Percentiles rank a stretch among this genome's conserved stretches.
These are phyloP conservation scores for Chaetomium sp. DNA, from an alignment of 2,329 filamentous ascomycete genomes.

Conservation along the genomic window DNA sequence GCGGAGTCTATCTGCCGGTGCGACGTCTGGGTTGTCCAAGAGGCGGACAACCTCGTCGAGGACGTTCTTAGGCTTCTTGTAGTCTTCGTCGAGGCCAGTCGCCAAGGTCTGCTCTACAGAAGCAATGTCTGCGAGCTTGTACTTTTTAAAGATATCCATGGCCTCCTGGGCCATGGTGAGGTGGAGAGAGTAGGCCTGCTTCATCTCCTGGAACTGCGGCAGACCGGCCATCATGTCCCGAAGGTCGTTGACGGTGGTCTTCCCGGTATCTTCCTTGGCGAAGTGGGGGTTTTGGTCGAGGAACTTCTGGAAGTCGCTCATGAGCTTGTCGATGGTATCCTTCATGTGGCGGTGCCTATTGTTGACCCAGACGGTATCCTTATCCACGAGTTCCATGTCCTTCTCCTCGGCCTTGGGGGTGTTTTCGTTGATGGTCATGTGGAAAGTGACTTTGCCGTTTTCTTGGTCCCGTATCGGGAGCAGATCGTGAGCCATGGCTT, in stretches of 20 bases:
- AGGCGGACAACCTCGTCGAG: conserved; percentile 82
- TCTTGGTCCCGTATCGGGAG: conserved; percentile 85
- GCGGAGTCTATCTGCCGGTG: conserved; percentile 73
- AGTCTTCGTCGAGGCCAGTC: conserved; percentile 91
- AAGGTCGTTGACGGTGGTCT: conserved; percentile 83
- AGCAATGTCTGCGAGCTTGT: conserved; percentile 84
- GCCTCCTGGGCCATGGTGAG: conserved; percentile 96
- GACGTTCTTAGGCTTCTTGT: conserved; percentile 85
- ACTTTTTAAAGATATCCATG: conserved; percentile 87
- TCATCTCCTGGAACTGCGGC: conserved; percentile 93
- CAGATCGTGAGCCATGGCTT: conserved; percentile 96
- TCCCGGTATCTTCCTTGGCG: conserved; percentile 69
- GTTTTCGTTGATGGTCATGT: conserved; percentile 76
- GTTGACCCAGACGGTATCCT: conserved; percentile 92
- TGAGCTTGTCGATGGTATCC: conserved; percentile 91
- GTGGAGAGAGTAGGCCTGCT: conserved; percentile 91
- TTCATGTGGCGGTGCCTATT: conserved; percentile 98
- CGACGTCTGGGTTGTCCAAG: conserved; percentile 80
- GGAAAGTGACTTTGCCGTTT: conserved; percentile 83
- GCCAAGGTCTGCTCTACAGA: conserved; percentile 87
- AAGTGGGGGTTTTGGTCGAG: conserved; percentile 91
- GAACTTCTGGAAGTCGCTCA: conserved; percentile 90
- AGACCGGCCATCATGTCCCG: conserved; percentile 96
- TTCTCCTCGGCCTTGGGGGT: conserved; percentile 72
- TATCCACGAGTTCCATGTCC: conserved; percentile 87